phyloP scores from a whole-genome alignment of 1,284 basidiomycete genomes.

The Neotropicomus parvogracilis region DNA sequence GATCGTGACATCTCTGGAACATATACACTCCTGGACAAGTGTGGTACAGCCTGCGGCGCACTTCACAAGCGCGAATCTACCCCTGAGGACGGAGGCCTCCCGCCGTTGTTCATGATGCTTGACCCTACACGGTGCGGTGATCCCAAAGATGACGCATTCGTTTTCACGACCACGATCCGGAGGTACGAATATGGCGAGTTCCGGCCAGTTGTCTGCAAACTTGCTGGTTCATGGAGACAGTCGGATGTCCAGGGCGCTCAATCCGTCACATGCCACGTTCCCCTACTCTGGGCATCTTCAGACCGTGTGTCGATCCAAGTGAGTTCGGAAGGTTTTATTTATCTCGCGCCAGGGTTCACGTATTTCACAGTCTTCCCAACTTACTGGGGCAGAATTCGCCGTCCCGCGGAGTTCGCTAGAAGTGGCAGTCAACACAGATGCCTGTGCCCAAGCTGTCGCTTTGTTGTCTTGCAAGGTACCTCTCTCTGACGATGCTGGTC shows the following conservation, averaged over 20 bases:
- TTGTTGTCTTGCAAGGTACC: slow-evolving; percentile 76
- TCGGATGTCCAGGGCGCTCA: slow-evolving; percentile 47
- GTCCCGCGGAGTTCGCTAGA: slow-evolving; percentile 56
- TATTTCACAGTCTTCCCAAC: slow-evolving; percentile 42
- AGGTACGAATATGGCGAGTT: slow-evolving; percentile 79
- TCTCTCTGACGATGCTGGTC: slow-evolving; percentile 61
- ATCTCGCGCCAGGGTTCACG: background rate
- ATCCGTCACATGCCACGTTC: slow-evolving; percentile 54
- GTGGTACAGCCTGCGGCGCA: slow-evolving; percentile 86
- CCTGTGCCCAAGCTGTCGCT: slow-evolving; percentile 72
- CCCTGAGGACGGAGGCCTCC: slow-evolving; percentile 43
- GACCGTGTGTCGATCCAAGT: slow-evolving; percentile 51
- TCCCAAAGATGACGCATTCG: slow-evolving; percentile 69
- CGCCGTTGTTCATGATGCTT: slow-evolving; percentile 77
- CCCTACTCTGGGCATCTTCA: slow-evolving; percentile 60
- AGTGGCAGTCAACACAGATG: slow-evolving; percentile 52
- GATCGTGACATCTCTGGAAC: slow-evolving; percentile 81
- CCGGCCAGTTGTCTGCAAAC: slow-evolving; percentile 68
- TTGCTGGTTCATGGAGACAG: slow-evolving; percentile 77
- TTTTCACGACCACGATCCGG: slow-evolving; percentile 76
- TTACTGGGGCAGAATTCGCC: slow-evolving; percentile 60
- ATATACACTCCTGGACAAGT: slow-evolving; percentile 79
- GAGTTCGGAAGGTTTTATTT: slow-evolving; percentile 20
- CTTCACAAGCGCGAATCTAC: slow-evolving; percentile 65
- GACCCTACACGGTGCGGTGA: slow-evolving; percentile 82